phyloP scores from a whole-genome alignment of 1,139 yeast species.

The Suhomyces bribrorum region DNA sequence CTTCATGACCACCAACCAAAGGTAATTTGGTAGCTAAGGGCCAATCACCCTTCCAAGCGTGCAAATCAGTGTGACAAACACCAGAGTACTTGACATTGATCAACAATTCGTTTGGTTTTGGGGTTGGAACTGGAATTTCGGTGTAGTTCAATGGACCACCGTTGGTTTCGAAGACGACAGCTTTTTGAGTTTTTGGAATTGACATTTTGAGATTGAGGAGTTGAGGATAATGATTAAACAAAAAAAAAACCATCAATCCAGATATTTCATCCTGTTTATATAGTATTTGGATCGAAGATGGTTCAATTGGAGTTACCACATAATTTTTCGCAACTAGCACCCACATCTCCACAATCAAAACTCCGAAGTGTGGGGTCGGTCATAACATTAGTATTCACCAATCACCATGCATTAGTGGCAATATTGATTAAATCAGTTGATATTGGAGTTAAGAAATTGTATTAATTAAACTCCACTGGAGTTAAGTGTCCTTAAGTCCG shows the following conservation, averaged over 20 bases:
- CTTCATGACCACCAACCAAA: slow-evolving; percentile 81
- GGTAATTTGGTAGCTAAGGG: slow-evolving; percentile 68
- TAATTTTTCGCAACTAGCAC: too few relatives aligned
- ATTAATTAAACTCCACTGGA: not conserved
- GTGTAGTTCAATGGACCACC: slow-evolving; percentile 55
- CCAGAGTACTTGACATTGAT: slow-evolving; percentile 74
- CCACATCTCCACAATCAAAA: not conserved
- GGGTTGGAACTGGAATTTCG: slow-evolving; percentile 67
- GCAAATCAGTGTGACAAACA: slow-evolving; percentile 78
- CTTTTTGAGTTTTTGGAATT: slow-evolving; percentile 48
- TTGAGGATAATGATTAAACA: not conserved
- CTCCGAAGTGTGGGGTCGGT: slow-evolving; percentile 5
- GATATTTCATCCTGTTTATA: not conserved
- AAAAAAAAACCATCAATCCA: too few relatives aligned
- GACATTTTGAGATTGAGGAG: slow-evolving; percentile 11
- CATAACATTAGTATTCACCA: not conserved
- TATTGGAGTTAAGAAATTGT: not conserved
- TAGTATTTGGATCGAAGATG: not conserved
- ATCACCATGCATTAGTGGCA: not conserved
- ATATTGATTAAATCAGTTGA: not conserved
- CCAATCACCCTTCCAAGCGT: slow-evolving; percentile 84
- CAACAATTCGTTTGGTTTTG: slow-evolving; percentile 66
- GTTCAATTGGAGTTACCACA: not conserved
- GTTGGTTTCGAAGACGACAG: slow-evolving; percentile 47
- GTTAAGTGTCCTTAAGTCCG: not conserved